Base-by-base conservation (phyloP, 2,329 filamentous ascomycete genomes). In the Graphium sp. region DNA sequence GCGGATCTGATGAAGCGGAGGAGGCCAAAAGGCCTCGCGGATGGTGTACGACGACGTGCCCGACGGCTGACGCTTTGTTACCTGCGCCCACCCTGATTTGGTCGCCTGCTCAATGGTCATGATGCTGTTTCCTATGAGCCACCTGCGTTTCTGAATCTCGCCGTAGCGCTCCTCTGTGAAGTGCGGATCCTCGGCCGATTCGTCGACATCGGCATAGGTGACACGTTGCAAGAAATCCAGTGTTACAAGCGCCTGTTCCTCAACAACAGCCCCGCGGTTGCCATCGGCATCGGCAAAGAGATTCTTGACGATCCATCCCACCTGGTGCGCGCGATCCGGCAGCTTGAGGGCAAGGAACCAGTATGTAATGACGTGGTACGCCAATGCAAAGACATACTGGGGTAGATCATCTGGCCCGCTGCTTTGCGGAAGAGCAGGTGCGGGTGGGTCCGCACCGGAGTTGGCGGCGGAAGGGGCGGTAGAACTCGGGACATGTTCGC, bases 261-360 rank as follows among this genome's bases (percentile, higher is more conserved):
- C 87, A n/a, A n/a, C n/a, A 19, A 85, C 68, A 26, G 66, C 70
- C 31, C 82, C 73, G 22, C 68, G 46, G 11, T 37, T 71, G 11
- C 83, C 82, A 33, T 76, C 68, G 15, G 68, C 66, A 42, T 93
- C 82, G 7, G 67, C 76, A 40, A 87, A 85, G 7, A 98, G 62
- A 37, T 83, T 83, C 43, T 77, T 83, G 8, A 80, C 77, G 37
- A 98, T 93, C 81, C 83, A 93, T 17, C 74, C 73, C 29, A 94
- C 84, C 38, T 92, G 76, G 35, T 72, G 81, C 19, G 76, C 70
- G 28, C 89, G 74, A 45, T 94, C 84, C 21, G 76, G 70, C 29
- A 93, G 64, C 43, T 83, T 87, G 40, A 98, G 50, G 1, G 84
- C 80, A 39, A 98, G 63, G 47, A 95, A 98, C 89, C 89, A 98